Evolutionary conservation across 169 alveolate genomes (phyloP).

Genomic region (Perkinsus olseni): DNA sequence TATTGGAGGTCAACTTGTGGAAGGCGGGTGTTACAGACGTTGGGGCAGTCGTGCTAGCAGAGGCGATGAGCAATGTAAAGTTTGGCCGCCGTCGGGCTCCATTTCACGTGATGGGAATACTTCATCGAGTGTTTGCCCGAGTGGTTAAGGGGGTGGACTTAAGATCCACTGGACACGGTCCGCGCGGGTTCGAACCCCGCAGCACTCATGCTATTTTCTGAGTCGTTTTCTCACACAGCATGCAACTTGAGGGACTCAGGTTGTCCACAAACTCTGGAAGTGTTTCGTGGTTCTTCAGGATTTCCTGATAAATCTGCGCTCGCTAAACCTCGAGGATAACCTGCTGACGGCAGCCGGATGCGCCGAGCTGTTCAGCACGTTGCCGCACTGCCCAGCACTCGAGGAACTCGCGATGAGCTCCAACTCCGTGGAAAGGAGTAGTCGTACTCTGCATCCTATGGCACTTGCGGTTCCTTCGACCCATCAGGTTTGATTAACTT

Average conservation of each 20-base stretch:
- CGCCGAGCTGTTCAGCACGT: background rate
- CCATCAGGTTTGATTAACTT: background rate
- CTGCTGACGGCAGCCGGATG: background rate
- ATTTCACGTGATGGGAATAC: background rate
- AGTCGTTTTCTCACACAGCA: too few species aligned
- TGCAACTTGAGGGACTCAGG: too few species aligned
- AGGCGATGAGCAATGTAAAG: background rate
- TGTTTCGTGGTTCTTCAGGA: background rate
- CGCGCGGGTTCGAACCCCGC: background rate
- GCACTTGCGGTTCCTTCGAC: background rate
- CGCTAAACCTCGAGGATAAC: background rate
- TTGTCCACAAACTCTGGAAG: background rate
- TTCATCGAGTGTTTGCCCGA: background rate
- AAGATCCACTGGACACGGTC: background rate
- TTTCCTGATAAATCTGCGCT: background rate
- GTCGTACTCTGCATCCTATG: background rate
- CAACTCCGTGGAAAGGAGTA: background rate
- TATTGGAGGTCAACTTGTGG: background rate
- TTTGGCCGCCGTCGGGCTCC: too few species aligned
- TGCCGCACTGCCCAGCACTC: background rate
- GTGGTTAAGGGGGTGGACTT: background rate
- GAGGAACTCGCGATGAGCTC: background rate
- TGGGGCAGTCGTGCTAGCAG: background rate
- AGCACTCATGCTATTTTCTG: too few species aligned
- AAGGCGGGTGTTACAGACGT: background rate